Conservation (phyloP, 148 eudicot species). For the Vaccinium macrocarpon region DNA sequence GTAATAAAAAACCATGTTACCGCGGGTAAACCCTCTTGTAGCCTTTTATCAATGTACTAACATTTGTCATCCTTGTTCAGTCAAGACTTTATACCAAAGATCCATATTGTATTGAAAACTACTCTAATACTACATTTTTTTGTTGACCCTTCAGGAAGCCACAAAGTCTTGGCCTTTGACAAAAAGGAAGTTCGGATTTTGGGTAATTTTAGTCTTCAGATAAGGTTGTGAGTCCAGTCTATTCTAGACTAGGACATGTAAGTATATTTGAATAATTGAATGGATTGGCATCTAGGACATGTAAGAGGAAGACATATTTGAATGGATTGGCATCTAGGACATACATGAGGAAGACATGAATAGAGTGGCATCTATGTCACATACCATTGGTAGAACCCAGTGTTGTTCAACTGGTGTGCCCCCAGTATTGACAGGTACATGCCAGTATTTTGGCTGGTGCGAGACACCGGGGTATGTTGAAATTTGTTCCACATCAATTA, state of each 20-base stretch:
- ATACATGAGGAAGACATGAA: not conserved
- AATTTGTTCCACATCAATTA: no score
- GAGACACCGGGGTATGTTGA: no score
- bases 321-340: not conserved
- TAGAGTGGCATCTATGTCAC: not conserved
- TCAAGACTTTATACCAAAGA: not conserved
- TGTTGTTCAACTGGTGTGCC: no score
- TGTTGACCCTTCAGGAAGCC: not conserved
- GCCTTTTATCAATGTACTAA: not conserved
- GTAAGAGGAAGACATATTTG: not conserved
- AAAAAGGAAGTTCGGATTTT: not conserved
- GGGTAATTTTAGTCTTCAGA: not conserved
- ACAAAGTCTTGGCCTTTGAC: not conserved
- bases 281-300: not conserved
- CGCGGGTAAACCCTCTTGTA: not conserved
- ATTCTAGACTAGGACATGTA: conserved; percentile 6
- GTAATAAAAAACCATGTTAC: no score
- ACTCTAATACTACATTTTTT: not conserved
- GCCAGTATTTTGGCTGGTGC: no score
- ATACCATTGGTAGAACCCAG: no score
- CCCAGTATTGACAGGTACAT: no score
- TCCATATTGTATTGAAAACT: not conserved
- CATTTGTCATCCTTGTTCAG: not conserved
- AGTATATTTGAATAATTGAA: not conserved
- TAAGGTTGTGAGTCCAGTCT: not conserved